Percentiles rank a stretch among this genome's conserved stretches.
phyloP scores from a whole-genome alignment of 345 rosid genomes.

The Citrus cavaleriei region DNA sequence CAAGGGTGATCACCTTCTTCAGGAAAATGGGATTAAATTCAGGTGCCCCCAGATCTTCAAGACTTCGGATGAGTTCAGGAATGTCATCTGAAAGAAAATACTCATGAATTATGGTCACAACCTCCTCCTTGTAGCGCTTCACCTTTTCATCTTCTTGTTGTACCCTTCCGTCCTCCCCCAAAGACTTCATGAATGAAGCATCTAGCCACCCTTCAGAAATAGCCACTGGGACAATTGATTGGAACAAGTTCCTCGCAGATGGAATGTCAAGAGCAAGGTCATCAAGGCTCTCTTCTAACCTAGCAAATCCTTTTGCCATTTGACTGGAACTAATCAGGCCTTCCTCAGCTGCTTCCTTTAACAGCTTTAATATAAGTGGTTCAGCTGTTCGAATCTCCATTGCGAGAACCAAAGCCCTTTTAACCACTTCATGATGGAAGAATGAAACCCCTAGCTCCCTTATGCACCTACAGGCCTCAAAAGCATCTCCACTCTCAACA shows the following conservation, averaged over 20 bases:
- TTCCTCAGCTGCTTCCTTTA: constrained; percentile 94
- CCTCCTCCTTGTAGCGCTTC: constrained; percentile 70
- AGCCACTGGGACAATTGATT: constrained; percentile 63
- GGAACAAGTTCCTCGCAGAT: constrained; percentile 62
- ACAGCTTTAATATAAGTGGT: constrained; percentile 57
- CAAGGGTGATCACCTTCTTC: constrained; percentile 89
- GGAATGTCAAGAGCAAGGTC: constrained; percentile 98
- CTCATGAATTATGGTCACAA: constrained; percentile 79
- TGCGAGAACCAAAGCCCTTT: constrained; percentile 84
- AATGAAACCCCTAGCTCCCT: constrained; percentile 89
- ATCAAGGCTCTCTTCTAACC: constrained; percentile 85
- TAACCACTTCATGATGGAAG: constrained; percentile 98
- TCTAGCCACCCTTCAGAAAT: constrained; percentile 91
- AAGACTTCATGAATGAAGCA: constrained; percentile 42
- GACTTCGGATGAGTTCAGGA: constrained; percentile 85
- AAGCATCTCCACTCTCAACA: constrained; percentile 71
- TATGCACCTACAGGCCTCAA: constrained; percentile 96
- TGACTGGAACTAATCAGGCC: constrained; percentile 94
- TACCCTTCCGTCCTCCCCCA: constrained; percentile 38
- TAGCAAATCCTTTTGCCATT: constrained; percentile 83
- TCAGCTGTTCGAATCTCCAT: constrained; percentile 79
- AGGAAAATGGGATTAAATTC: constrained; percentile 75
- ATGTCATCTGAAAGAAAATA: constrained; percentile 97
- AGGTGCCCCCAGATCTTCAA: constrained; percentile 76
- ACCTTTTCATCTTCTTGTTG: constrained; percentile 46